Evolutionary conservation across 1,284 basidiomycete species (phyloP).

Genomic region (Apiotrichum porosum): DNA sequence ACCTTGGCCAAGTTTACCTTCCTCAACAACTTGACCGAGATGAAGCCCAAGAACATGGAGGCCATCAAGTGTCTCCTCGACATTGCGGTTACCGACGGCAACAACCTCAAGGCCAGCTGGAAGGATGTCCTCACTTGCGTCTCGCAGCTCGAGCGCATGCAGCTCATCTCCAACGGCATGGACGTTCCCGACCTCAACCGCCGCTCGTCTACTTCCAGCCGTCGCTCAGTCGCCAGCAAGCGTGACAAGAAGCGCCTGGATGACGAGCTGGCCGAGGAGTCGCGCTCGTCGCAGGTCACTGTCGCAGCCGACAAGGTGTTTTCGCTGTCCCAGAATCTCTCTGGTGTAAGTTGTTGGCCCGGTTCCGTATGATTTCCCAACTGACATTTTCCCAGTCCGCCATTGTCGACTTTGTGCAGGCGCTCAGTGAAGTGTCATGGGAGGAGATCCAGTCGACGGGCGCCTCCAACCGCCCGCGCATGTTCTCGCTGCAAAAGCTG

Average conservation of each 20-base stretch:
- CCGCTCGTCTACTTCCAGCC: slow-evolving; percentile 11
- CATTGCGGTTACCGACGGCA: slow-evolving; percentile 88
- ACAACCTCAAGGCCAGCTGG: slow-evolving; percentile 92
- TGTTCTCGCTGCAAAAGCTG: slow-evolving; percentile 97
- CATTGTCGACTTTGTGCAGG: slow-evolving; percentile 96
- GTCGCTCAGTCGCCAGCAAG: slow-evolving; percentile 6
- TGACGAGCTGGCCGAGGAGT: slow-evolving; percentile 94
- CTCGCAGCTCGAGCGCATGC: slow-evolving; percentile 95
- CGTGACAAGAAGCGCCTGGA: slow-evolving; percentile 47
- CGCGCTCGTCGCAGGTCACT: slow-evolving; percentile 94
- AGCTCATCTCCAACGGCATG: slow-evolving; percentile 80
- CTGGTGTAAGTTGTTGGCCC: slow-evolving; percentile 62
- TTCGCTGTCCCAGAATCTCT: slow-evolving; percentile 87
- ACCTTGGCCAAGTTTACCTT: slow-evolving; percentile 96
- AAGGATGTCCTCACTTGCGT: slow-evolving; percentile 91
- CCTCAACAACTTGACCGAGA: slow-evolving; percentile 91
- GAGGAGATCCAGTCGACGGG: slow-evolving; percentile 98
- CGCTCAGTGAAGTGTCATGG: slow-evolving; percentile 96
- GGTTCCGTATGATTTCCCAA: slow-evolving; percentile 9
- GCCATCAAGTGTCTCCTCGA: slow-evolving; percentile 91
- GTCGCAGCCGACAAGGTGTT: slow-evolving; percentile 99
- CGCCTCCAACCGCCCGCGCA: slow-evolving; percentile 81
- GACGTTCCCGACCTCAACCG: slow-evolving; percentile 70
- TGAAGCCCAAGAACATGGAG: slow-evolving; percentile 98
- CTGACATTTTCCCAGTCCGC: slow-evolving; percentile 61